Evolutionary conservation across 495 filamentous ascomycete genomes (phyloP), one percentile per base, ranked within the genome.

Genomic region (Saxophila tyrrhenica): DNA sequence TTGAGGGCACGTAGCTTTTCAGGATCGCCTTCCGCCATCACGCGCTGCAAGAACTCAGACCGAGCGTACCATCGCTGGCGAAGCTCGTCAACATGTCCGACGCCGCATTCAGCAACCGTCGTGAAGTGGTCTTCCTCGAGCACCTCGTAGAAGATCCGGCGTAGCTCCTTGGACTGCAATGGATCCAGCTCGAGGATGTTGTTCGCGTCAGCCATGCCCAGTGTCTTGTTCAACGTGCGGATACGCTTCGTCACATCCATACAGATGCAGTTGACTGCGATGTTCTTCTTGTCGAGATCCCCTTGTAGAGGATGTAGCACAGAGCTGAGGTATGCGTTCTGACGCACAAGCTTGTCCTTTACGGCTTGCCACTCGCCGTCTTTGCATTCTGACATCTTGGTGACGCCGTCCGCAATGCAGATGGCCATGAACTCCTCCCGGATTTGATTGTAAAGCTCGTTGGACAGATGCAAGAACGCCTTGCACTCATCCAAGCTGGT

Each of bases 201-300:
- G 62, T 88, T 89, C 19, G 85, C 85, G 55, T 88, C 83, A 25
- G 78, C 76, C 44, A 89, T 76, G 2, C 79, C 83, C 72, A 90
- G 80, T 24, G 73, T 69, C n/a, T 70, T 70, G 51, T 78, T 75
- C 25, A 78, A 51, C 0, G 75, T 82, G 39, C 87, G 75, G 74
- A 89, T 84, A 22, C 82, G 72, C 67, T 92, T 92, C 9, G 84
- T 88, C 46, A 90, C 84, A 65, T 90, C 85, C n/a, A 74, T 81
- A 61, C 83, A 87, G 22, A 92, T 80, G 23, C 87, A 76, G 67
- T 92, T 87, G 8, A 92, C 70, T 0, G 86, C 82, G 48, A 86
- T 75, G 19, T 73, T 71, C 52, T 72, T 70, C 19, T 66, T 60
- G 39, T 83, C 82, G n/a, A 72, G 65, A 47, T 77, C 72, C 7